A percentile compares a stretch with the other conserved stretches of the same genome.
These are phyloP conservation scores for Salvia hispanica DNA, from an alignment of 257 asterid species.

Conservation along the genomic window DNA sequence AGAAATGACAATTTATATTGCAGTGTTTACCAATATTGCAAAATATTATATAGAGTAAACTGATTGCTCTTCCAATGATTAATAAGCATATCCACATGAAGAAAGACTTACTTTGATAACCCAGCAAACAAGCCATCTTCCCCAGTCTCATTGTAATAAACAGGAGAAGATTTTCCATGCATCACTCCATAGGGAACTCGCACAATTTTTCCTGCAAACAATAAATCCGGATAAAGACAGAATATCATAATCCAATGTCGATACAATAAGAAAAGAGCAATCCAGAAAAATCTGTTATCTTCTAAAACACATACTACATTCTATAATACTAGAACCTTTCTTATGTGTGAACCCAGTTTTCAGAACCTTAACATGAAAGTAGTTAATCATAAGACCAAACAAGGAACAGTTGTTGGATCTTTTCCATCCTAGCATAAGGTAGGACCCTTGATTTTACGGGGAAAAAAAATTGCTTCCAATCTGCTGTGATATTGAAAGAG, in stretches of 20 bases:
- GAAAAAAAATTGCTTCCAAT: background rate
- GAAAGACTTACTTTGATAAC: slow-evolving; percentile 67
- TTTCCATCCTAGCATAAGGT: background rate
- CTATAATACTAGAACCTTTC: background rate
- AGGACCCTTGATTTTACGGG: background rate
- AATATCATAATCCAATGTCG: background rate
- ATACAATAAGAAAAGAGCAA: slow-evolving; percentile 10
- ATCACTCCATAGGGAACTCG: slow-evolving; percentile 86
- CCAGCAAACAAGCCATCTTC: slow-evolving; percentile 91
- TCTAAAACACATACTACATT: slow-evolving; percentile 1
- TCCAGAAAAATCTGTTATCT: slow-evolving; percentile 15
- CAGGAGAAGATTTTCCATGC: slow-evolving; percentile 93
- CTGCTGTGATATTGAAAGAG: background rate
- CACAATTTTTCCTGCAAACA: slow-evolving; percentile 71
- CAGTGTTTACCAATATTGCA: background rate
- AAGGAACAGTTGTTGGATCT: background rate
- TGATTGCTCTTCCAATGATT: slow-evolving; percentile 19
- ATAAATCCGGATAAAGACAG: slow-evolving; percentile 8
- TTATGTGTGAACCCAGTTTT: background rate
- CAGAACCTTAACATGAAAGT: slow-evolving; percentile 7
- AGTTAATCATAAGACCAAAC: background rate
- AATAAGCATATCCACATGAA: slow-evolving; percentile 2
- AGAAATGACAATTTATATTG: background rate
- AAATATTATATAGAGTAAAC: background rate
- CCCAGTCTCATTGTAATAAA: slow-evolving; percentile 81